Evolutionary conservation across 169 alveolate genomes (phyloP).

Genomic region (Perkinsus marinus): DNA sequence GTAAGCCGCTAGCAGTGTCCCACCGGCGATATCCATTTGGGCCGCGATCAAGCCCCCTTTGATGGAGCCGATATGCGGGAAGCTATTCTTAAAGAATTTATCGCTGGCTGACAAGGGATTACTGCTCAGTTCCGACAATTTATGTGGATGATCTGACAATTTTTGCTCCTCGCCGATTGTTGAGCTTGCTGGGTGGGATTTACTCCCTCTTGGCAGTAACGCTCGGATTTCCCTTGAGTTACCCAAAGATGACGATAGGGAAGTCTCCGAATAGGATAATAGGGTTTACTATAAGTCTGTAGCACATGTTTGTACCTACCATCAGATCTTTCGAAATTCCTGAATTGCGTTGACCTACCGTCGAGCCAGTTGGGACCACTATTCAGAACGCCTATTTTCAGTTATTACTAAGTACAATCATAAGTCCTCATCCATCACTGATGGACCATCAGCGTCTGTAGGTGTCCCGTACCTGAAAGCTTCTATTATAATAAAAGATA

Average conservation of each 20-base stretch:
- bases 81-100: background rate
- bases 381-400: too few species aligned
- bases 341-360: too few species aligned
- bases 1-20: background rate
- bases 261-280: too few species aligned
- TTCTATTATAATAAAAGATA: background rate
- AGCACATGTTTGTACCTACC: too few species aligned
- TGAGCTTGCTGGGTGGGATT: background rate
- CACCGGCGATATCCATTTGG: background rate
- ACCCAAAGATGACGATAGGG: too few species aligned
- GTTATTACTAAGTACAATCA: too few species aligned
- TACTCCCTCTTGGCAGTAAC: background rate
- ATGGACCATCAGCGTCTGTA: too few species aligned
- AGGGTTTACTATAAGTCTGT: too few species aligned
- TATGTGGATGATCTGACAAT: background rate
- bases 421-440: too few species aligned
- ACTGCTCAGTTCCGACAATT: background rate
- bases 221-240: background rate
- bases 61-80: background rate
- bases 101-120: background rate
- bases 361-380: too few species aligned
- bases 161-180: background rate
- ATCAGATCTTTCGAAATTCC: background rate
- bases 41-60: background rate
- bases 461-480: background rate